These are phyloP conservation scores for Cordyceps pruinosa DNA, from an alignment of 2,329 filamentous ascomycete species.

Conservation along the genomic window DNA sequence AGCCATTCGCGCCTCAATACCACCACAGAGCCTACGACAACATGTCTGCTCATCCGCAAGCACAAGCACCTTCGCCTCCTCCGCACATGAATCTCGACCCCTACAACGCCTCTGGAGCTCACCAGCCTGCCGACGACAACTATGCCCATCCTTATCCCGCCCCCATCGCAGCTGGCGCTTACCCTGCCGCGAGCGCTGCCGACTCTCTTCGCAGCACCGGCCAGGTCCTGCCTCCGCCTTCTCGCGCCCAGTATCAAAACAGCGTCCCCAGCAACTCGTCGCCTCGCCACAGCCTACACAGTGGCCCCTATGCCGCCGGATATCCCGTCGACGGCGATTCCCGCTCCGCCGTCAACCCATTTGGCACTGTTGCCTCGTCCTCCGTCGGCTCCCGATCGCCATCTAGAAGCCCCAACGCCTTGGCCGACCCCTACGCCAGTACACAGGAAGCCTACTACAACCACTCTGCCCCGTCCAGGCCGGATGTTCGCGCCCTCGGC, in stretches of 20 bases:
- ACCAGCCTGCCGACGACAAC: slow-evolving; percentile 41
- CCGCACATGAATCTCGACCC: slow-evolving; percentile 20
- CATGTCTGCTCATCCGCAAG: not conserved
- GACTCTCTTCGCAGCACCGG: slow-evolving; percentile 47
- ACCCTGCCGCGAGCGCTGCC: slow-evolving; percentile 52
- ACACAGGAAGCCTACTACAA: slow-evolving; percentile 60
- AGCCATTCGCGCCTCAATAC: slow-evolving; percentile 2
- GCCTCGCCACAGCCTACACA: slow-evolving; percentile 4
- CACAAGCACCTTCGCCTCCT: slow-evolving; percentile 13
- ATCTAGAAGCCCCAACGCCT: slow-evolving; percentile 43
- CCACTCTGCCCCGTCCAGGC: slow-evolving; percentile 38
- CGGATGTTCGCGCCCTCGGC: slow-evolving; percentile 44
- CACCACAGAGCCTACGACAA: slow-evolving; percentile 9
- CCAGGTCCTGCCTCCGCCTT: slow-evolving; percentile 32
- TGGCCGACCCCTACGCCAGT: slow-evolving; percentile 39
- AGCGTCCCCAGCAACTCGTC: not conserved
- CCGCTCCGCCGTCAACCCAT: slow-evolving; percentile 35
- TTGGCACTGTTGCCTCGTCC: slow-evolving; percentile 26
- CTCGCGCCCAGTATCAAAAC: slow-evolving; percentile 23
- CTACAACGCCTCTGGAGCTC: slow-evolving; percentile 13
- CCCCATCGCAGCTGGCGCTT: slow-evolving; percentile 61
- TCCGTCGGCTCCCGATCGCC: slow-evolving; percentile 33
- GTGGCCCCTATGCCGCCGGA: slow-evolving; percentile 17
- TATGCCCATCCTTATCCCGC: slow-evolving; percentile 50
- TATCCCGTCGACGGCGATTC: slow-evolving; percentile 31